These are phyloP conservation scores for Mycogone perniciosa DNA, from an alignment of 2,329 filamentous ascomycete species.

Conservation along the genomic window DNA sequence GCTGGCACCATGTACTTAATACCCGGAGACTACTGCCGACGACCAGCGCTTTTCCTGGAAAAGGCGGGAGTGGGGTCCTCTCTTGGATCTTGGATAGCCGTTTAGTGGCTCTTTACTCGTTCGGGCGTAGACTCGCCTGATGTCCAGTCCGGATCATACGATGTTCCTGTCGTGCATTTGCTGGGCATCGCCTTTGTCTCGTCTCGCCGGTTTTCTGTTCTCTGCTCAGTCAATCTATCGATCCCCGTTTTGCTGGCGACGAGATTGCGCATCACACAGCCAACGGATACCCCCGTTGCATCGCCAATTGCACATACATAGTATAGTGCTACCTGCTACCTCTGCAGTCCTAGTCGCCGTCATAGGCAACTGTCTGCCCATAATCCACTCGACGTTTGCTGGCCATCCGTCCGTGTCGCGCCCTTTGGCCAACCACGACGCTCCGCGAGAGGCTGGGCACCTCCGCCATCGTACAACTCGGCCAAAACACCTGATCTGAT, in stretches of 20 bases:
- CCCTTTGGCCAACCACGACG: too few relatives aligned
- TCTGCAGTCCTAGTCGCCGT: too few relatives aligned
- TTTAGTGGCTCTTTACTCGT: slow-evolving; percentile 13
- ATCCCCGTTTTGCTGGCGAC: too few relatives aligned
- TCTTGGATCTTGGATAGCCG: neutral
- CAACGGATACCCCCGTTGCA: too few relatives aligned
- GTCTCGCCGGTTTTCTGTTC: slow-evolving; percentile 3
- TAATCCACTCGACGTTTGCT: too few relatives aligned
- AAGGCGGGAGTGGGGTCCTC: neutral
- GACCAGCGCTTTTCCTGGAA: neutral
- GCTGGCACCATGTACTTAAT: too few relatives aligned
- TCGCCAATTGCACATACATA: too few relatives aligned
- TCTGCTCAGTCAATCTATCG: neutral
- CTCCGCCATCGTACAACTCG: neutral
- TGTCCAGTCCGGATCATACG: slow-evolving; percentile 27
- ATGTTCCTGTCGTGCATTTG: slow-evolving; percentile 20
- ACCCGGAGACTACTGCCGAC: too few relatives aligned
- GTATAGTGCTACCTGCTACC: too few relatives aligned
- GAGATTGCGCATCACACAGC: too few relatives aligned
- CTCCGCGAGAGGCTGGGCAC: neutral
- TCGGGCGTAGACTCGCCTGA: slow-evolving; percentile 23
- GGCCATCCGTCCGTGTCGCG: too few relatives aligned
- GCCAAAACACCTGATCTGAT: slow-evolving; percentile 11
- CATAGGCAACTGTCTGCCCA: too few relatives aligned
- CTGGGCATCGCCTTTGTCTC: slow-evolving; percentile 1